Evolutionary conservation across 2,329 filamentous ascomycete species (phyloP), one percentile per base, ranked within the genome.

Genomic region (Venturia carpophila): DNA sequence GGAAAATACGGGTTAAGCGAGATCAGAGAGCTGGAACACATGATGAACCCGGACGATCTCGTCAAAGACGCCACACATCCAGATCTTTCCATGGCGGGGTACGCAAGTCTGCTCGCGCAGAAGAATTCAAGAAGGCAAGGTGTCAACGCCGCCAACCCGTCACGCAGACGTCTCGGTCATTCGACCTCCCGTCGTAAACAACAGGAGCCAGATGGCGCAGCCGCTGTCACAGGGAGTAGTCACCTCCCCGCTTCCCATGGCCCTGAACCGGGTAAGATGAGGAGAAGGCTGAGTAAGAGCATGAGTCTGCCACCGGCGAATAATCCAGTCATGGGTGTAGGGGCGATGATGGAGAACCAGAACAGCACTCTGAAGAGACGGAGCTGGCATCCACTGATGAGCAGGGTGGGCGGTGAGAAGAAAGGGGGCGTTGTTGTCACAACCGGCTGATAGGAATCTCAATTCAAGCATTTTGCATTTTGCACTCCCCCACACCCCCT

Each of bases 331-430:
- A 27, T 37, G 30, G 52, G 52, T 37, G 52, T 34, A 1, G 30
- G 30, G 1, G 52, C 37, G 15, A 37, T 58, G 52, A 37, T 56
- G 27, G 49, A 37, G 52, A 58, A 58, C 19, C 27, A 58, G 30
- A 58, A 27, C n/a, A 58, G 37, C 30, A 58, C 27, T 1, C 19
- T 34, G 30, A 58, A 58, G 30, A 58, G 52, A 58, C 52, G 52
- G 52, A 58, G 27, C n/a, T 58, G 52, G 52, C 52, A 58, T 58
- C 27, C 52, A 27, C 21, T 58, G 15, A n/a, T 58, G 15, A n/a
- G 27, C 37, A 37, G 52, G 17, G 19, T 13, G 13, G 27, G 15
- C 2, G n/a, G 6, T 19, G 52, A 58, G 15, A 58, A 58, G 17
- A 58, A 37, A 11, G 27, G 30, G 6, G 37, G 30, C 11, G 19